Conservation (phyloP, 1,284 basidiomycete genomes). For the Schizophyllum commune region DNA sequence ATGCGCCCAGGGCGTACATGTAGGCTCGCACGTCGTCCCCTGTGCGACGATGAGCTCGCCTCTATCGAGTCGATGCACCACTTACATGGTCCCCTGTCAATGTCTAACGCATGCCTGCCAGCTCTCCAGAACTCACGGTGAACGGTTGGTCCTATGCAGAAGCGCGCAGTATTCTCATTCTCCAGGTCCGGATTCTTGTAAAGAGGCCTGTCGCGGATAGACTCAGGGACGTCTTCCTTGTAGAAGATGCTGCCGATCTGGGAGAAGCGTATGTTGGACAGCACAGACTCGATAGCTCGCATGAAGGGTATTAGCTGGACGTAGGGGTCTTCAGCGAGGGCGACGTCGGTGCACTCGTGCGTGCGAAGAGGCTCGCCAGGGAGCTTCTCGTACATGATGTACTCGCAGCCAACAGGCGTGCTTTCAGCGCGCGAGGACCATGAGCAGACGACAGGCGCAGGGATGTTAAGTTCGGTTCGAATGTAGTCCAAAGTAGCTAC, state of each 20-base stretch:
- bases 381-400: slow-evolving; percentile 21
- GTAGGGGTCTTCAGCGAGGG: neutral
- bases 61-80: neutral
- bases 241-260: slow-evolving; percentile 30
- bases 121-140: slow-evolving; percentile 18
- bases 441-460: slow-evolving; percentile 22
- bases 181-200: slow-evolving; percentile 3
- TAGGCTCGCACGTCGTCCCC: neutral
- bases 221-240: slow-evolving; percentile 21
- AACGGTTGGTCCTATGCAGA: slow-evolving; percentile 21
- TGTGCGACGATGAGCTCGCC: neutral
- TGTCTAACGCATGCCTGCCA: slow-evolving; percentile 14
- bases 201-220: slow-evolving; percentile 13
- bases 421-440: slow-evolving; percentile 18
- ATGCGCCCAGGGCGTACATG: neutral
- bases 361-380: neutral
- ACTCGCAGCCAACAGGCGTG: slow-evolving; percentile 20
- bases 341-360: neutral
- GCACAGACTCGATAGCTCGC: neutral
- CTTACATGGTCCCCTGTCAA: slow-evolving; percentile 19
- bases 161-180: slow-evolving; percentile 12
- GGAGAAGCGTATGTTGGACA: slow-evolving; percentile 15
- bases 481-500: slow-evolving; percentile 27
- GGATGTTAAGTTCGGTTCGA: slow-evolving; percentile 16
- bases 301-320: neutral